A percentile compares a stretch with the other conserved stretches of the same genome.
Conservation (phyloP, 2,329 filamentous ascomycete species). For the Pseudogymnoascus sp. region DNA sequence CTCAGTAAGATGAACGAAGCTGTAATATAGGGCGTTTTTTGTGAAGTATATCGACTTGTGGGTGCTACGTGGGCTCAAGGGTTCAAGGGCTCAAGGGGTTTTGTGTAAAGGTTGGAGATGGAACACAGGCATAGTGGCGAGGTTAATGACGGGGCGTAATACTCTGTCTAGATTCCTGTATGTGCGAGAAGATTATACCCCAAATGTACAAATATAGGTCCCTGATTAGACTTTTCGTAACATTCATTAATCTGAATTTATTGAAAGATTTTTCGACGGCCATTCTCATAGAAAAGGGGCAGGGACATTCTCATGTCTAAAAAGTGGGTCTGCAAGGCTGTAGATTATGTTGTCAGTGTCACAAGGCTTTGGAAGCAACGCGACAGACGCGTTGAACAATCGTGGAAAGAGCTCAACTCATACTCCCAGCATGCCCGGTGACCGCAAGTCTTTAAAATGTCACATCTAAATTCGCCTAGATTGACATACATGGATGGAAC, state of each 20-base stretch:
- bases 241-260: not conserved
- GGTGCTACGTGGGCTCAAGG: not conserved
- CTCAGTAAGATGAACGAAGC: not conserved
- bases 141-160: not conserved
- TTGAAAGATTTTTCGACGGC: not conserved
- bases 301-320: not conserved
- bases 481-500: not conserved
- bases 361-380: constrained; percentile 4
- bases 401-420: not conserved
- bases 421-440: not conserved
- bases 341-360: not conserved
- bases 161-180: not conserved
- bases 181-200: not conserved
- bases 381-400: constrained; percentile 5
- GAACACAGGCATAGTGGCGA: not conserved
- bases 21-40: not conserved
- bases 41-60: not conserved
- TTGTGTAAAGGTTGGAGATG: not conserved
- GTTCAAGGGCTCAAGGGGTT: not conserved
- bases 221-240: not conserved
- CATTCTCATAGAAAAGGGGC: not conserved
- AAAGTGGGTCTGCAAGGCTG: constrained; percentile 3
- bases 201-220: not conserved
- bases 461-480: not conserved
- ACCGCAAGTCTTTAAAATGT: constrained; percentile 1